phyloP scores from a whole-genome alignment of 1,139 yeast genomes.

The Blastobotrys indianensis region DNA sequence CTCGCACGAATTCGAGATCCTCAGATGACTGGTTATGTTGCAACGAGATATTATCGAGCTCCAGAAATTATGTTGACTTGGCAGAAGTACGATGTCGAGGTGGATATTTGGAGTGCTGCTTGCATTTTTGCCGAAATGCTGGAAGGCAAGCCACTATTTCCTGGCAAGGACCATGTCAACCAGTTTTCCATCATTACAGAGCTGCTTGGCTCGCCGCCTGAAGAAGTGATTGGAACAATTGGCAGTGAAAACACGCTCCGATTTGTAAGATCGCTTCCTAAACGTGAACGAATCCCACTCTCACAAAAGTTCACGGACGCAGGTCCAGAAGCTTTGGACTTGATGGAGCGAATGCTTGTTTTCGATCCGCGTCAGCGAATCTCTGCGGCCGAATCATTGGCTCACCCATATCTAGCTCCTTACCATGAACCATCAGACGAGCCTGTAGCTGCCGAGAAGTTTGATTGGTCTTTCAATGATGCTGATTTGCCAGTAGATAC shows the following conservation, averaged over 20 bases:
- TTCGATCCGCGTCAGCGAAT: constrained; percentile 93
- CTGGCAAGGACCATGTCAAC: constrained; percentile 97
- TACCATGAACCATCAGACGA: constrained; percentile 98
- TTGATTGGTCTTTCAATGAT: constrained; percentile 98
- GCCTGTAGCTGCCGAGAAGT: constrained; percentile 86
- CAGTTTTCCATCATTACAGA: constrained; percentile 97
- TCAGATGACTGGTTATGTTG: constrained; percentile 98
- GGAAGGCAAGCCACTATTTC: constrained; percentile 97
- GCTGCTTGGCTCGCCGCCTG: constrained; percentile 92
- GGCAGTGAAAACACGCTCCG: constrained; percentile 92
- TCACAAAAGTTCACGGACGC: constrained; percentile 76
- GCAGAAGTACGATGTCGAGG: constrained; percentile 99
- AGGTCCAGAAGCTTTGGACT: constrained; percentile 85
- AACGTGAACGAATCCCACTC: constrained; percentile 85
- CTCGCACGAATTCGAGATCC: constrained; percentile 96
- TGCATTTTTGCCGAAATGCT: constrained; percentile 98
- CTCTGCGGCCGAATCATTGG: constrained; percentile 83
- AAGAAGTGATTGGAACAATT: constrained; percentile 91
- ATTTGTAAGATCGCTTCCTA: constrained; percentile 90
- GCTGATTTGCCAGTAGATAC: constrained; percentile 97
- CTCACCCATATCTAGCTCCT: constrained; percentile 92
- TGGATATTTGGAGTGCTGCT: constrained; percentile 99
- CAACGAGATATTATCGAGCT: constrained; percentile 94
- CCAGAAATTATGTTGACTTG: constrained; percentile 99
- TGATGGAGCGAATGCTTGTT: constrained; percentile 82